phyloP scores from a whole-genome alignment of 2,329 filamentous ascomycete species.

The Colletotrichum spaethianum region DNA sequence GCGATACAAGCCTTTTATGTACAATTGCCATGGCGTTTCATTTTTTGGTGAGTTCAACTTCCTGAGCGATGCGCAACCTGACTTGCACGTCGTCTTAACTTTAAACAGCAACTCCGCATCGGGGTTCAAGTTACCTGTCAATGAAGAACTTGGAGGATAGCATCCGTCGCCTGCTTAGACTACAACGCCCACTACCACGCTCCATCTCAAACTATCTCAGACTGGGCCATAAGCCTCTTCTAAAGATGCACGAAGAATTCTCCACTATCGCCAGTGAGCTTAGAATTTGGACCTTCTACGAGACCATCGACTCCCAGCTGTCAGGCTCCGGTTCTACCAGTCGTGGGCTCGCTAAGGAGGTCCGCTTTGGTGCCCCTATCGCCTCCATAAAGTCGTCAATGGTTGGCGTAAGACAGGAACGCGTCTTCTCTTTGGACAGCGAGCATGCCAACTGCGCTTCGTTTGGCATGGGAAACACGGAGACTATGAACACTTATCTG shows the following conservation, averaged over 20 bases:
- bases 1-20: conserved; percentile 60
- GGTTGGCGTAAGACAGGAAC: conserved; percentile 65
- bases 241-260: conserved; percentile 68
- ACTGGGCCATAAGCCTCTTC: conserved; percentile 63
- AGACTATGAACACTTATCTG: conserved; percentile 56
- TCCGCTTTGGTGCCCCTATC: conserved; percentile 72
- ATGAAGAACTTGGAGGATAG: conserved; percentile 69
- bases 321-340: conserved; percentile 57
- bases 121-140: conserved; percentile 74
- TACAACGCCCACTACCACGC: conserved; percentile 64
- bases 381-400: conserved; percentile 71
- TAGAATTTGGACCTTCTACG: conserved; percentile 74
- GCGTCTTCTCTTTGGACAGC: conserved; percentile 67
- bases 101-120: conserved; percentile 68
- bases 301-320: conserved; percentile 72
- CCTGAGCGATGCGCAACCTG: neutral
- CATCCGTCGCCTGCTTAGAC: conserved; percentile 66
- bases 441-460: conserved; percentile 69
- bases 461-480: conserved; percentile 64
- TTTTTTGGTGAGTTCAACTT: conserved; percentile 65
- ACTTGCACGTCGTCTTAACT: conserved; percentile 29
- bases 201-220: conserved; percentile 66
- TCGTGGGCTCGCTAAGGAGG: conserved; percentile 54
- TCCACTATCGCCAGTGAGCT: conserved; percentile 70
- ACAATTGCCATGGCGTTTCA: conserved; percentile 72